Evolutionary conservation across 1,284 basidiomycete genomes (phyloP), one percentile per base, ranked within the genome.

Genomic region (Tilletia horrida): DNA sequence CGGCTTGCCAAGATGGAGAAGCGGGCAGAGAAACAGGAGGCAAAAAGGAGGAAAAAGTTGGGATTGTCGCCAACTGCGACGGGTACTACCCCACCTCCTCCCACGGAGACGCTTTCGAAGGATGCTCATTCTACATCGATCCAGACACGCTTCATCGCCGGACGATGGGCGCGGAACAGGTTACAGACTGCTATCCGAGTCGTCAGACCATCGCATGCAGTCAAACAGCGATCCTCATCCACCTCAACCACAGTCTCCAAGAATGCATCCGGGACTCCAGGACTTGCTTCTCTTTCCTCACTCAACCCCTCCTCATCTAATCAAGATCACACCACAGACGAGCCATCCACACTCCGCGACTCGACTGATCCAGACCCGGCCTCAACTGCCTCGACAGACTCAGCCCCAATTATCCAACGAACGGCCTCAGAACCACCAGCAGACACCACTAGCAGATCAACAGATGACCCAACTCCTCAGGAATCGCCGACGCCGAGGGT

Each of bases 131-230:
- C 45, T 40, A 59, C 55, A 31, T 8, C 55, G 0, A 25, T 59
- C 35, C 55, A 59, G 55, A 59, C 55, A 11, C 55, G 55, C 55
- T 59, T 59, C 55, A 59, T 59, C 29, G 55, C 55, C 11, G 55
- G 55, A 31, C 55, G 55, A 25, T 59, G 55, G 55, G 55, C 55
- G 35, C 11, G 55, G 14, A 59, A 59, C 27, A 25, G 55, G 3
- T 21, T 59, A 31, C 55, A 59, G 31, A 59, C 55, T 14, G 55
- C 55, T 27, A 59, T 59, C 13, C 25, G 55, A 9, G 55, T 59
- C 55, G 27, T 59, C 55, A 25, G 55, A 25, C 55, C 55, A 2
- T 29, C 35, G 35, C 35, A 40, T 11, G 35, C 35, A 4, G 35
- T 40, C 35, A 40, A 40, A 40, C 35, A 40, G 35, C 35, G 35